Evolutionary conservation across 192 early-diverging fungal genomes (phyloP).

Genomic region (Coemansia brasiliensis): DNA sequence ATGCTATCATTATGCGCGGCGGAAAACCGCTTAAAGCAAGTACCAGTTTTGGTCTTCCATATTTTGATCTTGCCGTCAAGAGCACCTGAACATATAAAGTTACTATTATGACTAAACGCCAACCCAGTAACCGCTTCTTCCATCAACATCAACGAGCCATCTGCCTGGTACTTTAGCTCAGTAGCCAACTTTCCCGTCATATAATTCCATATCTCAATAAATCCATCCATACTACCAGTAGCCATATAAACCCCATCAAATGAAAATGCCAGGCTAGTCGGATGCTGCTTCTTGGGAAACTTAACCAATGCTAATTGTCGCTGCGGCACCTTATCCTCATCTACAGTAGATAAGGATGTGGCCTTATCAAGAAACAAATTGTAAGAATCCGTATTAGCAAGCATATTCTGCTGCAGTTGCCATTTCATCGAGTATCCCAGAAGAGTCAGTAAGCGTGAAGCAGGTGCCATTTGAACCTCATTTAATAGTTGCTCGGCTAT

Average conservation of each 20-base stretch:
- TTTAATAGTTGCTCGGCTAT: constrained; percentile 67
- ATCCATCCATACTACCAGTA: constrained; percentile 90
- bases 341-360: constrained; percentile 57
- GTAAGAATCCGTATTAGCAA: constrained; percentile 67
- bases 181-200: constrained; percentile 86
- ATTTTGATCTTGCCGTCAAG: constrained; percentile 84
- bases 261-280: constrained; percentile 77
- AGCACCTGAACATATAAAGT: constrained; percentile 79
- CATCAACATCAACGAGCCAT: constrained; percentile 86
- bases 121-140: constrained; percentile 78
- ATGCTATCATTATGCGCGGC: constrained; percentile 86
- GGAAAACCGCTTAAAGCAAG: constrained; percentile 67
- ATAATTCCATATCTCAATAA: constrained; percentile 95
- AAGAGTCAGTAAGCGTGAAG: constrained; percentile 79
- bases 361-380: constrained; percentile 81
- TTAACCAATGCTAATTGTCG: constrained; percentile 80
- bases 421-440: constrained; percentile 87
- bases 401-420: constrained; percentile 78
- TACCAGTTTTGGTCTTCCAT: constrained; percentile 82
- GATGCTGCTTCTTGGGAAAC: constrained; percentile 88
- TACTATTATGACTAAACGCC: constrained; percentile 70
- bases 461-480: constrained; percentile 56
- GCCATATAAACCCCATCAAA: constrained; percentile 79
- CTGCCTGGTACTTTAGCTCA: constrained; percentile 88
- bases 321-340: constrained; percentile 71